These are phyloP conservation scores for Penicillium riverlandense DNA, from an alignment of 495 filamentous ascomycete species.

Conservation along the genomic window DNA sequence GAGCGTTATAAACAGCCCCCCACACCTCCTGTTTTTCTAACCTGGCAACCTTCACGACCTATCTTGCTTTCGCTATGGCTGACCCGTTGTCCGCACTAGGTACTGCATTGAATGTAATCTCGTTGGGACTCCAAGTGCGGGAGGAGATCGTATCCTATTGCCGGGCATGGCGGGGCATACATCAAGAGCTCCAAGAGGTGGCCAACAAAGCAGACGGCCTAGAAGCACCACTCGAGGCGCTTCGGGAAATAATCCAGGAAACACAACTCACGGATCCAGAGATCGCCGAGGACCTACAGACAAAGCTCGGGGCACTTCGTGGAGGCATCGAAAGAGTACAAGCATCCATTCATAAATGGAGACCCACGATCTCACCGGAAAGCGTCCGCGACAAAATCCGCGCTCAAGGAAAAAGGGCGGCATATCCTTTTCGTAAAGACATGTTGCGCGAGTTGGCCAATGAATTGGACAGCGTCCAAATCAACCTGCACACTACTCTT, in stretches of 20 bases:
- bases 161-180: neutral
- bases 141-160: constrained; percentile 3
- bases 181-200: constrained; percentile 1
- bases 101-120: neutral
- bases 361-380: neutral
- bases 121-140: constrained; percentile 1
- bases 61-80: neutral
- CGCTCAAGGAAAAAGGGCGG: neutral
- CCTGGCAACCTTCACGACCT: too few relatives aligned
- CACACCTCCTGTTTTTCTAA: too few relatives aligned
- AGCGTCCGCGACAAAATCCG: neutral
- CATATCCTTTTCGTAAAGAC: constrained; percentile 2
- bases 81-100: constrained; percentile 1
- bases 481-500: neutral
- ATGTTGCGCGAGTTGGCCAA: neutral
- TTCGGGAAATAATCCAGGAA: neutral
- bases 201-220: constrained; percentile 2
- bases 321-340: neutral
- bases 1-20: too few relatives aligned
- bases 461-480: neutral
- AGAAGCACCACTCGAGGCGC: neutral
- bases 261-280: neutral
- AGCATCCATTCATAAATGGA: neutral
- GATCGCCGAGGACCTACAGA: neutral
- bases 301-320: neutral